A percentile compares a stretch with the other conserved stretches of the same genome.
Evolutionary conservation across 2,329 filamentous ascomycete genomes (phyloP).

Genomic region (Alternaria conjuncta): DNA sequence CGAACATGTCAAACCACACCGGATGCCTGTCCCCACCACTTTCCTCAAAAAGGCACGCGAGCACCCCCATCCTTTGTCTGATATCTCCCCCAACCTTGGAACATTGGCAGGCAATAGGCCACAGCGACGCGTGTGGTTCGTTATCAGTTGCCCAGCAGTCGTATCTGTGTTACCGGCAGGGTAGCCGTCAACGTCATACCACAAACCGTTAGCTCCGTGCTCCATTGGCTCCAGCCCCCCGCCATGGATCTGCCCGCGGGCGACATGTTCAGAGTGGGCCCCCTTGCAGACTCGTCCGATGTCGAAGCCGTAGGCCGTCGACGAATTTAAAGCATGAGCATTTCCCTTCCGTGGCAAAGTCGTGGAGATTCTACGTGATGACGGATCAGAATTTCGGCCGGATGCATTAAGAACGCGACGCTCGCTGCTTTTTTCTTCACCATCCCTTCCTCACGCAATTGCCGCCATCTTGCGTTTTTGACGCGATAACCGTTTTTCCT

Average conservation of each 20-base stretch:
- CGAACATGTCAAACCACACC: not conserved
- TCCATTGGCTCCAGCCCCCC: constrained; percentile 34
- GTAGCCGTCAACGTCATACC: constrained; percentile 29
- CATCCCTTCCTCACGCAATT: not conserved
- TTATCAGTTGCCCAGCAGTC: constrained; percentile 27
- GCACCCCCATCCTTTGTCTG: constrained; percentile 20
- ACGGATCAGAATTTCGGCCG: constrained; percentile 23
- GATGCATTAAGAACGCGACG: constrained; percentile 15
- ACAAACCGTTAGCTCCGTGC: constrained; percentile 22
- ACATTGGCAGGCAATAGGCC: constrained; percentile 23
- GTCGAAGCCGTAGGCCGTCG: constrained; percentile 2
- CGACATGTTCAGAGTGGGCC: constrained; percentile 8
- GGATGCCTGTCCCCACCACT: not conserved
- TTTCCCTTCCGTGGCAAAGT: constrained; percentile 17
- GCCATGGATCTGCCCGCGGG: constrained; percentile 18
- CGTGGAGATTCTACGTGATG: constrained; percentile 21
- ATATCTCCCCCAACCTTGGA: constrained; percentile 24
- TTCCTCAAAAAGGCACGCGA: not conserved
- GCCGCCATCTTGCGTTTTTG: not conserved
- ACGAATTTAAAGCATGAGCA: constrained; percentile 29
- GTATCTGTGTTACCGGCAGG: constrained; percentile 19
- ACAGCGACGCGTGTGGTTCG: constrained; percentile 21
- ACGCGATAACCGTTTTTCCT: not conserved
- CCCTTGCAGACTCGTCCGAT: constrained; percentile 13
- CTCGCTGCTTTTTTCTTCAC: not conserved